Evolutionary conservation across 805 yeast species (phyloP), one percentile per base, ranked within the genome.

Genomic region (Vanderwaltozyma verrucispora): DNA sequence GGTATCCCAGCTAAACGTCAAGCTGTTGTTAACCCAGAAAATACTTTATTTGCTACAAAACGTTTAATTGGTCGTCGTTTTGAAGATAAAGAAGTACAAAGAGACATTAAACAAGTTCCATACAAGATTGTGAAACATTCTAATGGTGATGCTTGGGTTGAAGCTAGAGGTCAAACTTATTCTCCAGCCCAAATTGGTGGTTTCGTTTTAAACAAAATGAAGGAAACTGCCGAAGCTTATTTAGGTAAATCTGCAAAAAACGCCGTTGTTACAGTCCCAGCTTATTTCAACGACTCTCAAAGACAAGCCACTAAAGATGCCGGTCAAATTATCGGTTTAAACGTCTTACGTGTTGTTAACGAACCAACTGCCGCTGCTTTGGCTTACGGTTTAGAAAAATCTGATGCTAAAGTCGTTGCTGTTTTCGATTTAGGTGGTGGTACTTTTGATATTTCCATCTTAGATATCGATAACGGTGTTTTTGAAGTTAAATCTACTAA

Each of bases 361-460:
- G 92, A 82, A 62, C 92, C 92, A 43, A 82, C 92, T 35, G 89
- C 89, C 14, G 89, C 96, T 47, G 95, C 96, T 46, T 71, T 86
- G 57, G 96, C 96, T 47, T 86, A 86, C 67, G 96, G 96, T 69
- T 72, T 86, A 57, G 95, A 86, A 69, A 82, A 81, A 71, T 53
- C 67, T 28, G 79, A 74, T 51, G 72, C 78, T 58, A 80, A 78
- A 68, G 81, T 82, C 45, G 94, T 87, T 54, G 96, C 96, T 45
- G 96, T 87, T 49, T 87, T 88, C 71, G 96, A 87, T 69, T 75
- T 87, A 60, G 96, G 96, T 78, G 96, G 96, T 67, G 96, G 96
- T 78, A 87, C 96, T 57, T 87, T 87, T 64, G 96, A 87, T 81
- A 81, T 87, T 67, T 87, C 96, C 54, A 84, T 87, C 63, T 75